Percentiles rank a stretch among this genome's conserved stretches.
Conservation (phyloP, 2,329 filamentous ascomycete genomes). For the Fonsecaea multimorphosa region DNA sequence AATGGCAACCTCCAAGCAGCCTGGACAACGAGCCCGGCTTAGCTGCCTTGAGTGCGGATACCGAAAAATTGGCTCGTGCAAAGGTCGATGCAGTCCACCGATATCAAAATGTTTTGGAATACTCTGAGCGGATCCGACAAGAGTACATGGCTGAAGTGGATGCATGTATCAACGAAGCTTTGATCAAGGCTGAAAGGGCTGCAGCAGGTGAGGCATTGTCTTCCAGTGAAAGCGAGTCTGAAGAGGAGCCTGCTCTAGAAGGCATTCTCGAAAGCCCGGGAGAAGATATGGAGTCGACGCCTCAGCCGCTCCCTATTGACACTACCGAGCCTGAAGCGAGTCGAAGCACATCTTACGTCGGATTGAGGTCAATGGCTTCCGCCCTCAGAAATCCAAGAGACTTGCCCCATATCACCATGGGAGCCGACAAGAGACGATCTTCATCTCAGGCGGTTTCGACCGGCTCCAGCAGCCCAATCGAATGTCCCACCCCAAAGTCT, state of each 20-base stretch:
- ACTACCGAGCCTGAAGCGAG: conserved; percentile 29
- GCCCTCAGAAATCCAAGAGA: conserved; percentile 63
- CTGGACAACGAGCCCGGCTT: conserved; percentile 92
- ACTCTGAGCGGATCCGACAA: conserved; percentile 90
- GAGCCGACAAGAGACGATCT: conserved; percentile 53
- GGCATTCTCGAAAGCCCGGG: conserved; percentile 28
- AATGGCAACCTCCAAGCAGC: conserved; percentile 94
- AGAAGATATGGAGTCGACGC: conserved; percentile 28
- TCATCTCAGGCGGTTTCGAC: conserved; percentile 76
- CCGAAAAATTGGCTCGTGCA: conserved; percentile 78
- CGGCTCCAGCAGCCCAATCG: conserved; percentile 85
- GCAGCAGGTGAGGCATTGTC: conserved; percentile 78
- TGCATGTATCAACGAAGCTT: conserved; percentile 90
- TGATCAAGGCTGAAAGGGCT: conserved; percentile 86
- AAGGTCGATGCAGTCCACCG: conserved; percentile 94
- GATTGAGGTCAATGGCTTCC: conserved; percentile 58
- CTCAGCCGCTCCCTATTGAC: conserved; percentile 7
- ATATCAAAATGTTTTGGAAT: conserved; percentile 91
- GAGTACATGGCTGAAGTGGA: conserved; percentile 93
- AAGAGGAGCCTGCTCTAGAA: conserved; percentile 35
- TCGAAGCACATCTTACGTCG: conserved; percentile 32
- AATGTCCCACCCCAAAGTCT: conserved; percentile 89
- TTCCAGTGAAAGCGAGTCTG: conserved; percentile 56
- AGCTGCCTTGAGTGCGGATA: conserved; percentile 85
- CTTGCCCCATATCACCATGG: conserved; percentile 49